phyloP scores from a whole-genome alignment of 2,329 filamentous ascomycete genomes.

The Magnaporthiopsis rhizophila region DNA sequence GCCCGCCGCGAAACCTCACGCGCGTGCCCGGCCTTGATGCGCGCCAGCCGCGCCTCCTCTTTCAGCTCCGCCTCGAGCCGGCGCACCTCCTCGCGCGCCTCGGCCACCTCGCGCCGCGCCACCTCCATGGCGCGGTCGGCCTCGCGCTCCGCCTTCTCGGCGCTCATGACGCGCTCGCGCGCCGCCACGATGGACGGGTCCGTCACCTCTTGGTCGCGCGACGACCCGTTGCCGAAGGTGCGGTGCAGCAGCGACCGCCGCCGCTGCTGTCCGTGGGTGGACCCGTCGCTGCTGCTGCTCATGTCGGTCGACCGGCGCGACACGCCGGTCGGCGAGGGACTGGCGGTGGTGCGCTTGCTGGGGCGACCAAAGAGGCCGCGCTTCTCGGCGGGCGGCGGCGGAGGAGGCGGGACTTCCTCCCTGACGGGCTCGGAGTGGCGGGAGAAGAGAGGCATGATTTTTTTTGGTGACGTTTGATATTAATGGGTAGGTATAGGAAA shows the following conservation, averaged over 20 bases:
- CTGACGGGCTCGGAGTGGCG: constrained; percentile 19
- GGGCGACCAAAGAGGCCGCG: constrained; percentile 29
- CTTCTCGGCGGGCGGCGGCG: constrained; percentile 18
- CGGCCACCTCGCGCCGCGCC: constrained; percentile 47
- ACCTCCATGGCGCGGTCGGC: constrained; percentile 55
- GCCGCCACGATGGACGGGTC: constrained; percentile 57
- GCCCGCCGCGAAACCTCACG: constrained; percentile 58
- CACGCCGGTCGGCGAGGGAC: constrained; percentile 14
- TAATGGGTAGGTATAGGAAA: neutral
- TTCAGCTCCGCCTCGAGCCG: constrained; percentile 56
- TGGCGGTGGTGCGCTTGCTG: constrained; percentile 18
- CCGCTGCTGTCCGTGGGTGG: constrained; percentile 2
- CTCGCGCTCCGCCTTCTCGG: constrained; percentile 56
- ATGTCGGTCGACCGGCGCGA: constrained; percentile 20
- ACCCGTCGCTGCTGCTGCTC: constrained; percentile 14
- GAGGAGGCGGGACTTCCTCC: constrained; percentile 20
- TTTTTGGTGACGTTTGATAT: neutral
- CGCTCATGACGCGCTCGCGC: constrained; percentile 51
- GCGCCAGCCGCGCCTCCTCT: constrained; percentile 56
- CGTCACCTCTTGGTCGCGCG: constrained; percentile 22
- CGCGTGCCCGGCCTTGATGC: constrained; percentile 61
- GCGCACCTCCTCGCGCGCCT: constrained; percentile 56
- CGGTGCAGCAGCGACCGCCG: constrained; percentile 34
- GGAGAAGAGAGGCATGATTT: constrained; percentile 27
- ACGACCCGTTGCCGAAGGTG: constrained; percentile 28